Percentiles rank a stretch among this genome's conserved stretches.
These are phyloP conservation scores for Zizania palustris DNA, from an alignment of 202 grass and related monocot genomes.

Conservation along the genomic window DNA sequence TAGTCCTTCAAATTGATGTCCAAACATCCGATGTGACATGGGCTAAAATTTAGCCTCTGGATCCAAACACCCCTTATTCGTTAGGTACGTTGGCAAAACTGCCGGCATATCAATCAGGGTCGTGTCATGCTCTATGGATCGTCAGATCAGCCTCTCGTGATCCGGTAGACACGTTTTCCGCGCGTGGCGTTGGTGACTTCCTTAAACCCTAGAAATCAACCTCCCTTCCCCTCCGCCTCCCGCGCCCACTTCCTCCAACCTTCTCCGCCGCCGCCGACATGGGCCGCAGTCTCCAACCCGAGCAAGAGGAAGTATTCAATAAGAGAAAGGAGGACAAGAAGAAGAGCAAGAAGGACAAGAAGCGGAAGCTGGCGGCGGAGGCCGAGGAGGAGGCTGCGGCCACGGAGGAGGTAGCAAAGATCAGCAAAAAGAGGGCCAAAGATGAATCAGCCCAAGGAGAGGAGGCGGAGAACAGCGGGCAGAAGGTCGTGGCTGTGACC, in stretches of 20 bases:
- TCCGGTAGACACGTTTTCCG: background rate
- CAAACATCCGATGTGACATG: too few relatives aligned
- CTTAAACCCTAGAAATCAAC: conserved; percentile 48
- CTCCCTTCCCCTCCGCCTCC: too few relatives aligned
- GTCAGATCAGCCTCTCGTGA: background rate
- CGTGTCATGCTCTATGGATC: background rate
- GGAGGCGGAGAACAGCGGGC: conserved; percentile 40
- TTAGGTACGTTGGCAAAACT: too few relatives aligned
- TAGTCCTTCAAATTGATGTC: too few relatives aligned
- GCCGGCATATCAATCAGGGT: too few relatives aligned
- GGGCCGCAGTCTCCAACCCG: conserved; percentile 47
- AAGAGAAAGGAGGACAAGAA: conserved; percentile 59
- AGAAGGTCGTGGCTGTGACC: conserved; percentile 54
- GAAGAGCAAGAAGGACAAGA: conserved; percentile 64
- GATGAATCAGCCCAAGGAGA: background rate
- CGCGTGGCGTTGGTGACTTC: background rate
- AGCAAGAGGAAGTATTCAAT: conserved; percentile 33
- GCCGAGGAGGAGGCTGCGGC: conserved; percentile 23
- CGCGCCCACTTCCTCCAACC: background rate
- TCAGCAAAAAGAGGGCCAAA: conserved; percentile 36
- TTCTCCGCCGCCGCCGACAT: background rate
- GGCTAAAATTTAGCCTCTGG: too few relatives aligned
- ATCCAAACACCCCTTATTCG: too few relatives aligned
- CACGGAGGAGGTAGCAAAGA: conserved; percentile 26
- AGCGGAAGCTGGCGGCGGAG: conserved; percentile 50